Conservation (phyloP, 352 stramenopile genomes). For the Bremia lactucae region DNA sequence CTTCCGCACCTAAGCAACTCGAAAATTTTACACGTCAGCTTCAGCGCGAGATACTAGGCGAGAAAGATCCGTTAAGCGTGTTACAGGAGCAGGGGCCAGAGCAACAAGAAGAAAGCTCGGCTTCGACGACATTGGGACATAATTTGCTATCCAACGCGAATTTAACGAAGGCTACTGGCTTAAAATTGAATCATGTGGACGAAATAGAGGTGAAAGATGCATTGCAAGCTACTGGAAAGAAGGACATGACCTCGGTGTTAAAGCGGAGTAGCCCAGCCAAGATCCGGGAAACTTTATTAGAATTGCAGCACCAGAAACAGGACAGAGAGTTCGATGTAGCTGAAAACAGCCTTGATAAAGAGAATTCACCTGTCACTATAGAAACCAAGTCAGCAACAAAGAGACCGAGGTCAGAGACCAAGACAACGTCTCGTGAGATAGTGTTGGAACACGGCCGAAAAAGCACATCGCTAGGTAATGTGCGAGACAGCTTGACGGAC, state of each 20-base stretch:
- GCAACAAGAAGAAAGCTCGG: slow-evolving; percentile 8
- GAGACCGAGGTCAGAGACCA: slow-evolving; percentile 7
- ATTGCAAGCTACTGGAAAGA: slow-evolving; percentile 5
- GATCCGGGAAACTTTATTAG: slow-evolving; percentile 1
- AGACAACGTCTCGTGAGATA: slow-evolving; percentile 3
- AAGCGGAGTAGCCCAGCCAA: not conserved
- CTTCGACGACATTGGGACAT: not conserved
- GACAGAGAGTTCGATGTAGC: too few species aligned
- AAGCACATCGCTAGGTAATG: slow-evolving; percentile 6
- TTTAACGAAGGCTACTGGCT: too few species aligned
- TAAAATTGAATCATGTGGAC: too few species aligned
- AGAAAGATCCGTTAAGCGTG: not conserved
- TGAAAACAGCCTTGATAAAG: too few species aligned
- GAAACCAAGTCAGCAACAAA: slow-evolving; percentile 6
- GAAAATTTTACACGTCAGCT: slow-evolving; percentile 50
- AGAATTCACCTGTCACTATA: slow-evolving; percentile 2
- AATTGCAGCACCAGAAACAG: slow-evolving; percentile 2
- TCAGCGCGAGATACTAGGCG: slow-evolving; percentile 50
- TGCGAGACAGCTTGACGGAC: slow-evolving; percentile 42
- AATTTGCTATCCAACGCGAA: slow-evolving; percentile 29
- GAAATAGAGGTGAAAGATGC: slow-evolving; percentile 5
- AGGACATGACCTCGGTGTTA: not conserved
- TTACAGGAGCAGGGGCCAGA: slow-evolving; percentile 2
- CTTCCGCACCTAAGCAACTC: slow-evolving; percentile 14
- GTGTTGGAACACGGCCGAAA: not conserved